phyloP scores from a whole-genome alignment of 352 stramenopile genomes.

The Hyaloperonospora arabidopsidis region DNA sequence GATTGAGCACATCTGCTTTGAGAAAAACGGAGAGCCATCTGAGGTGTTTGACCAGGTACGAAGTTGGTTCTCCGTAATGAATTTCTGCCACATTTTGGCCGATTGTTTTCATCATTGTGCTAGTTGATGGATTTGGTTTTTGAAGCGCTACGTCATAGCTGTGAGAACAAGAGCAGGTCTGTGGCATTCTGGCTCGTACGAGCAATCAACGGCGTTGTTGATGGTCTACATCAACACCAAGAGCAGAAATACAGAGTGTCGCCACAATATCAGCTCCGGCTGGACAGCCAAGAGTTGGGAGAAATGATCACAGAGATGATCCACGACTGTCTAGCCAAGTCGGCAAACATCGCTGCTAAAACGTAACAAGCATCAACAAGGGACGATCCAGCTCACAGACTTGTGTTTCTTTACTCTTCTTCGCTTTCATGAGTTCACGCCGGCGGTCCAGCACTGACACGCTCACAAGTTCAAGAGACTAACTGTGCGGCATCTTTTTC shows the following conservation, averaged over 20 bases:
- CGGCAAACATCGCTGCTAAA: background rate
- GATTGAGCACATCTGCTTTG: constrained; percentile 26
- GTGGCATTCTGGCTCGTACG: constrained; percentile 17
- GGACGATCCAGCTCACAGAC: constrained; percentile 15
- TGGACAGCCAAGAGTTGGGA: background rate
- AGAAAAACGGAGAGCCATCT: constrained; percentile 14
- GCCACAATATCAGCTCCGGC: background rate
- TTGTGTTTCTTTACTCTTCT: constrained; percentile 22
- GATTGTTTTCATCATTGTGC: background rate
- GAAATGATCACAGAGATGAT: constrained; percentile 1
- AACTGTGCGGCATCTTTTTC: constrained; percentile 14
- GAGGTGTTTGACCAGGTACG: constrained; percentile 23
- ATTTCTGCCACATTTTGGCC: background rate
- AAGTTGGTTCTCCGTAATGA: background rate
- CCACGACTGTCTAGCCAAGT: background rate
- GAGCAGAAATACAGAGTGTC: constrained; percentile 7
- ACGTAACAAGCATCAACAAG: background rate
- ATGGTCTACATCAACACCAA: constrained; percentile 19
- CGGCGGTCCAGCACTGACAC: constrained; percentile 13
- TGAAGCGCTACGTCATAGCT: constrained; percentile 14
- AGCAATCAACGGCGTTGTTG: constrained; percentile 12
- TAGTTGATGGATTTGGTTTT: constrained; percentile 18
- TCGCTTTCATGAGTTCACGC: constrained; percentile 24
- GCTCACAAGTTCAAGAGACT: constrained; percentile 10
- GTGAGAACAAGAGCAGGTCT: constrained; percentile 8